Evolutionary conservation across 345 rosid genomes (phyloP), one percentile per base, ranked within the genome.

Genomic region (Euphorbia tirucalli): DNA sequence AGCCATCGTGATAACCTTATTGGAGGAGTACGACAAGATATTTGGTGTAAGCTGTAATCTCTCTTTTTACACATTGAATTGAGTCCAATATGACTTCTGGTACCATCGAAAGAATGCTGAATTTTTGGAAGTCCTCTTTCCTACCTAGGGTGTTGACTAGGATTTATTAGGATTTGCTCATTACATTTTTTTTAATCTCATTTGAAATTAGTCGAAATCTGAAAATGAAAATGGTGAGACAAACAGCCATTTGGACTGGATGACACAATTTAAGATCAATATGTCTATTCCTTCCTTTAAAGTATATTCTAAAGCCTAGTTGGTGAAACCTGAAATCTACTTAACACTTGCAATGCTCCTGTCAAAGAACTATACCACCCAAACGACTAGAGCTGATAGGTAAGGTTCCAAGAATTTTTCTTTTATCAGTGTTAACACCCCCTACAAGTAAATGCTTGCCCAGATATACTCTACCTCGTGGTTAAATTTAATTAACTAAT

Each of bases 1-100:
- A 80, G 96, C 99, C 78, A 95, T 95, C 78, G 86, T 85, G 61
- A 92, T 95, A 79, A 92, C 96, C 50, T 82, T 95, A 75, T 54
- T 95, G 82, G 99, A 92, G 75, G 93, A 95, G 79, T 92, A 92
- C 81, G 87, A 83, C 27, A 88, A 74, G 22, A 89, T 95, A 74
- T 95, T 95, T 77, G 89, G 96, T 80, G 99, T 95, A 84, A 85
- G 96, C 74, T 35, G 63, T 59, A 57, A 50, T 50, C 48, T 73
- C 71, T 52, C 59, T 44, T 72, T 49, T 48, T 48, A 30, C 6
- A 32, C 28, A 69, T 46, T 27, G 41, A 11, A 46, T 35, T 61
- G 21, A 39, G 63, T 55, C 49, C 65, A 39, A 37, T 57, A 57
- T 68, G 63, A 57, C 61, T 59, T 70, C 39, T 56, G n/a, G 59